Evolutionary conservation across 2,329 filamentous ascomycete genomes (phyloP).

Genomic region (Cytospora piceicola): DNA sequence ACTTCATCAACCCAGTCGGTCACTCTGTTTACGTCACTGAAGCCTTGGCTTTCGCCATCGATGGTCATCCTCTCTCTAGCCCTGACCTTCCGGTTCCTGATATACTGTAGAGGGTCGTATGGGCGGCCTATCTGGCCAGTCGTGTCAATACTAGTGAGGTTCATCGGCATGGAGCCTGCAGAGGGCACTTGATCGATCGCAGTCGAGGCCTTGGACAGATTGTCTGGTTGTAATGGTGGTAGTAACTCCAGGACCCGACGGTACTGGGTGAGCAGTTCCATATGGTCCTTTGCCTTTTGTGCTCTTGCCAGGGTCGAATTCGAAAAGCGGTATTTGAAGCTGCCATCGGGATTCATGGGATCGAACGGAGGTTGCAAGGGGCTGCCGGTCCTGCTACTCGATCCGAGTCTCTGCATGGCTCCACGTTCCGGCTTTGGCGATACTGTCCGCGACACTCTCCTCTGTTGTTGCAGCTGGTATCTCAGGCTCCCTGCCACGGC

Average conservation of each 20-base stretch:
- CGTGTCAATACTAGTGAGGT: constrained; percentile 37
- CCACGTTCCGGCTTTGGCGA: constrained; percentile 60
- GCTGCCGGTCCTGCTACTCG: constrained; percentile 47
- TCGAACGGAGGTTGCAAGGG: constrained; percentile 56
- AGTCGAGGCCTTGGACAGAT: constrained; percentile 41
- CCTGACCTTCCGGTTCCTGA: constrained; percentile 86
- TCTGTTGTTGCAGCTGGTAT: constrained; percentile 73
- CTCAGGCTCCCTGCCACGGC: constrained; percentile 62
- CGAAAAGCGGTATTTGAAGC: constrained; percentile 71
- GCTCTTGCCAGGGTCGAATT: constrained; percentile 79
- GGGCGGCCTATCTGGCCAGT: constrained; percentile 61
- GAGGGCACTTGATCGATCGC: constrained; percentile 47
- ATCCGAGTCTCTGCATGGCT: constrained; percentile 46
- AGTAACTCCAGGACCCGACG: constrained; percentile 77
- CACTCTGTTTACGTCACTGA: constrained; percentile 73
- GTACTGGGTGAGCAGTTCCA: constrained; percentile 87
- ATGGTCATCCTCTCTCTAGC: constrained; percentile 76
- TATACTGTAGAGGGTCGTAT: constrained; percentile 92
- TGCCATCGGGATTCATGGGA: constrained; percentile 42
- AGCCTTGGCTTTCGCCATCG: constrained; percentile 75
- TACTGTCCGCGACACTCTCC: constrained; percentile 62
- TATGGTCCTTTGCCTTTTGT: constrained; percentile 80
- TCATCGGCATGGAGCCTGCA: constrained; percentile 40
- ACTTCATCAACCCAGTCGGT: constrained; percentile 77
- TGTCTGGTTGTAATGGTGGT: constrained; percentile 67